Evolutionary conservation across 805 yeast genomes (phyloP).

Genomic region (Candida saitoana): DNA sequence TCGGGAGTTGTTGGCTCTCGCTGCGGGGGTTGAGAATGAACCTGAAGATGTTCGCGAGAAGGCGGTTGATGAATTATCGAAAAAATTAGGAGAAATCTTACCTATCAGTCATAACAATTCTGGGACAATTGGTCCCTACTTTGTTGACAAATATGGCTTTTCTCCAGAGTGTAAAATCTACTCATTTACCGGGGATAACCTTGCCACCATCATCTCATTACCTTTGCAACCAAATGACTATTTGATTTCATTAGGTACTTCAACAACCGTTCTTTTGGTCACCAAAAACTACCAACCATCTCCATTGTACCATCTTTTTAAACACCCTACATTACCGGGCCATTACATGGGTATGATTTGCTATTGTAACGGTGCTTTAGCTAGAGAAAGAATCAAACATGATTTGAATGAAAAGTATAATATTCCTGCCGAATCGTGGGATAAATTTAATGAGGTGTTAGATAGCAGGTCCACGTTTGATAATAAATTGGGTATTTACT

Average conservation of each 20-base stretch:
- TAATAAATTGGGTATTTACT: slow-evolving; percentile 67
- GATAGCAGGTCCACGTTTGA: slow-evolving; percentile 34
- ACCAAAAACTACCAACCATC: slow-evolving; percentile 77
- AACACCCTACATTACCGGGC: slow-evolving; percentile 74
- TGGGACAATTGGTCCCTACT: slow-evolving; percentile 58
- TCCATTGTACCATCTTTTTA: slow-evolving; percentile 77
- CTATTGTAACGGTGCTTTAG: slow-evolving; percentile 86
- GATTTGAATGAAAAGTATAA: slow-evolving; percentile 46
- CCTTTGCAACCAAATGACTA: slow-evolving; percentile 76
- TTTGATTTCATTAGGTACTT: slow-evolving; percentile 80
- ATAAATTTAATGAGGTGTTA: slow-evolving; percentile 53
- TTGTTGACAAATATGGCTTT: slow-evolving; percentile 62
- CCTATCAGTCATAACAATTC: slow-evolving; percentile 47
- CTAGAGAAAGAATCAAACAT: slow-evolving; percentile 74
- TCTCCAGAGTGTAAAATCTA: slow-evolving; percentile 52
- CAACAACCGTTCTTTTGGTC: slow-evolving; percentile 82
- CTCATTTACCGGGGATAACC: slow-evolving; percentile 86
- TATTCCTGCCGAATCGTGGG: slow-evolving; percentile 46
- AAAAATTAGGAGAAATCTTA: slow-evolving; percentile 52
- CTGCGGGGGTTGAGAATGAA: slow-evolving; percentile 45
- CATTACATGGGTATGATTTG: slow-evolving; percentile 94
- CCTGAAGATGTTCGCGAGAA: slow-evolving; percentile 11
- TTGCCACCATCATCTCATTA: slow-evolving; percentile 80
- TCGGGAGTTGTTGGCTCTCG: slow-evolving; percentile 50
- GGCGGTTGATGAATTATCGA: slow-evolving; percentile 39